These are phyloP conservation scores for Lanmaoa rubissima DNA, from an alignment of 768 basidiomycete genomes.

Conservation along the genomic window DNA sequence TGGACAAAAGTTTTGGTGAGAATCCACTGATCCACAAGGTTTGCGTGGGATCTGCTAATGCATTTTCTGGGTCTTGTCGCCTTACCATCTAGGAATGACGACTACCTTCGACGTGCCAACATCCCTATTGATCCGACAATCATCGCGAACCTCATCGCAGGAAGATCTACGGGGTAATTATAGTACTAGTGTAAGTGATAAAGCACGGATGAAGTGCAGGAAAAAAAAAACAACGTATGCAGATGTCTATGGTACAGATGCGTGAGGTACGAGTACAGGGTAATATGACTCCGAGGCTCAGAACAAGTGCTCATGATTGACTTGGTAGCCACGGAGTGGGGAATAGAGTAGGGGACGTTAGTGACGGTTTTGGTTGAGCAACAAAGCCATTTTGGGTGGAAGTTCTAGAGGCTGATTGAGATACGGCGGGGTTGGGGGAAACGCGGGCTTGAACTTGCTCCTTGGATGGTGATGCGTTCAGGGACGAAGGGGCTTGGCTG, in stretches of 20 bases:
- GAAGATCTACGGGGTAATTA: not conserved
- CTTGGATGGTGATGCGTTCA: slow-evolving; percentile 28
- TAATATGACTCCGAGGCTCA: not conserved
- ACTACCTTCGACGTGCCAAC: slow-evolving; percentile 42
- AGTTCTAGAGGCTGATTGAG: slow-evolving; percentile 7
- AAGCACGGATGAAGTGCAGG: not conserved
- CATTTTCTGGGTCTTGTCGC: not conserved
- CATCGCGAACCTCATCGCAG: slow-evolving; percentile 38
- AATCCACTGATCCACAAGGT: not conserved
- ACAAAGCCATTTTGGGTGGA: slow-evolving; percentile 17
- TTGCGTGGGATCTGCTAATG: not conserved
- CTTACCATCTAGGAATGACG: slow-evolving; percentile 44
- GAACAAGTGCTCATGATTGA: slow-evolving; percentile 8
- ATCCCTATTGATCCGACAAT: slow-evolving; percentile 43
- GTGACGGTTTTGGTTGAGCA: slow-evolving; percentile 17
- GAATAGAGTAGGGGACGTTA: slow-evolving; percentile 25
- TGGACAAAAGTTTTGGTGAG: slow-evolving; percentile 49
- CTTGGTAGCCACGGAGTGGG: slow-evolving; percentile 22
- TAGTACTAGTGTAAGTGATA: slow-evolving; percentile 15
- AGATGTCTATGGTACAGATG: slow-evolving; percentile 33
- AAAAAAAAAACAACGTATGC: slow-evolving; percentile 12
- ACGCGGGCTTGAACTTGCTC: slow-evolving; percentile 16
- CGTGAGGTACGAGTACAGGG: slow-evolving; percentile 5
- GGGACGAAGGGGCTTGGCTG: slow-evolving; percentile 15
- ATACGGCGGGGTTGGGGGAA: slow-evolving; percentile 17